Percentiles rank a stretch among this genome's conserved stretches.
These are phyloP conservation scores for Scenedesmus sp. DNA, from an alignment of 163 green algal species.

Conservation along the genomic window DNA sequence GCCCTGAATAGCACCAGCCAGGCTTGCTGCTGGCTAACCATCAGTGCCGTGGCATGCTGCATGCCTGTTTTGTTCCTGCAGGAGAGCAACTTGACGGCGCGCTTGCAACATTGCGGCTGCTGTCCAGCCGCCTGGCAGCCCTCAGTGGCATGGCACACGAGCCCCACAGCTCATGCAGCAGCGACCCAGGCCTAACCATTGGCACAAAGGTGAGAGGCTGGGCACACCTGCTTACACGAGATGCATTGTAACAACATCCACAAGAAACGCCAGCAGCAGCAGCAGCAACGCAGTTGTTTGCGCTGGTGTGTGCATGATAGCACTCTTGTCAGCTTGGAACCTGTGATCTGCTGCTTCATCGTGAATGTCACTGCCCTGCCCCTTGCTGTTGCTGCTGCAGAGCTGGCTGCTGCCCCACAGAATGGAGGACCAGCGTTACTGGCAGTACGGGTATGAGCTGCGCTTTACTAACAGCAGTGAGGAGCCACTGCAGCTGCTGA, in stretches of 20 bases:
- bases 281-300: neutral
- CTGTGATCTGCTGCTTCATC: neutral
- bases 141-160: constrained; percentile 36
- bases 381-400: neutral
- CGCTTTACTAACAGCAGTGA: neutral
- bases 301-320: neutral
- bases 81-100: constrained; percentile 2
- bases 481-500: constrained; percentile 40
- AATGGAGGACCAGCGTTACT: neutral
- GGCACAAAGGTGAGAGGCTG: neutral
- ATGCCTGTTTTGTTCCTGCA: neutral
- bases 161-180: neutral
- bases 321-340: neutral
- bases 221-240: neutral
- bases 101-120: constrained; percentile 6
- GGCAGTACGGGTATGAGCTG: constrained; percentile 25
- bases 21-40: neutral
- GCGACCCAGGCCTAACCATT: neutral
- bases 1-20: neutral
- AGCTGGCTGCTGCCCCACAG: constrained; percentile 32
- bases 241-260: too few species aligned
- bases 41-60: neutral
- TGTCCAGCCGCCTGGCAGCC: neutral
- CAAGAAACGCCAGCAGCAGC: neutral
- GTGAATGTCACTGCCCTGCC: neutral